Evolutionary conservation across 805 yeast genomes (phyloP).

Genomic region (Wickerhamiella sergipiensis): DNA sequence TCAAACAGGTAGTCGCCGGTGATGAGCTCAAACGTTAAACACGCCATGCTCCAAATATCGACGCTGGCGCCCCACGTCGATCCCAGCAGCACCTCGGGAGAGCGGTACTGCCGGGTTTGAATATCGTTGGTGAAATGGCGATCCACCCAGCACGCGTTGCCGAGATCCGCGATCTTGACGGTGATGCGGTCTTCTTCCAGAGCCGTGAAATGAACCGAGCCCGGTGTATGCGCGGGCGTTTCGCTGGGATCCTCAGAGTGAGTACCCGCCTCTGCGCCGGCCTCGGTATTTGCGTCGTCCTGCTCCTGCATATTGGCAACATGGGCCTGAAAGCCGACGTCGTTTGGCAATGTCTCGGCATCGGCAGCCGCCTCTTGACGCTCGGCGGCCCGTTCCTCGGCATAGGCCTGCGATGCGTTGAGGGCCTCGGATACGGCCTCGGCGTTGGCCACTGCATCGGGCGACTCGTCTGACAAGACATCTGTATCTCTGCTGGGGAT

Average conservation of each 20-base stretch:
- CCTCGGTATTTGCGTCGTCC: no score
- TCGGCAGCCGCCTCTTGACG: neutral
- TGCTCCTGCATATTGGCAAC: neutral
- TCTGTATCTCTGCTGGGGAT: neutral
- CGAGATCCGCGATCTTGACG: constrained; percentile 85
- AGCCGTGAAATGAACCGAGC: constrained; percentile 9
- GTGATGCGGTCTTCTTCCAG: constrained; percentile 36
- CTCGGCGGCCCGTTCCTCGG: neutral
- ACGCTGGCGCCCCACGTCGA: constrained; percentile 89
- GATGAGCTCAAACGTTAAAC: constrained; percentile 75
- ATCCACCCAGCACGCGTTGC: constrained; percentile 76
- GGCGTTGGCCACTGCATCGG: neutral
- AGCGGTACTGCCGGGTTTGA: constrained; percentile 83
- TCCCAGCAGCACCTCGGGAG: constrained; percentile 78
- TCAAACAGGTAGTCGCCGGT: constrained; percentile 94
- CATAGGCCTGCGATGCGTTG: neutral
- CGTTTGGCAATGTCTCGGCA: neutral
- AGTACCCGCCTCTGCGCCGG: neutral
- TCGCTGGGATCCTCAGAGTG: neutral
- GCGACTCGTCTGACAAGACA: neutral
- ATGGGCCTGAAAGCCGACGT: neutral
- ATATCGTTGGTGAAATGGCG: constrained; percentile 78
- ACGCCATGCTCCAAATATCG: constrained; percentile 94
- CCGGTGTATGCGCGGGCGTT: neutral
- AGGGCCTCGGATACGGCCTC: neutral